These are phyloP conservation scores for Ceriops decandra DNA, from an alignment of 345 rosid species.

Conservation along the genomic window DNA sequence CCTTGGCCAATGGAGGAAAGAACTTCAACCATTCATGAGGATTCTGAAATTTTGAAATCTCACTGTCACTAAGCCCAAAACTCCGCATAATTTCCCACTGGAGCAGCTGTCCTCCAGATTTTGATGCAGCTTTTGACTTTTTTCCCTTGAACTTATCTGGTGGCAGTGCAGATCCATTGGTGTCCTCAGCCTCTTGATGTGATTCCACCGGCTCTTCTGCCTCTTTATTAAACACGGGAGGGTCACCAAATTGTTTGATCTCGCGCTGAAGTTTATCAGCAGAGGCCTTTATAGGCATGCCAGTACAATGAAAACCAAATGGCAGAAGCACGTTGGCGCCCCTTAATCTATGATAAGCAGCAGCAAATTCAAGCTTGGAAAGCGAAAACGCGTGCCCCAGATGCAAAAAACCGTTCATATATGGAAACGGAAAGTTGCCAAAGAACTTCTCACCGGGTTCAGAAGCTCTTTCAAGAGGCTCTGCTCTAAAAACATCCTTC, in stretches of 20 bases:
- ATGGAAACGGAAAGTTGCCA: conserved; percentile 74
- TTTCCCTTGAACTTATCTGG: conserved; percentile 69
- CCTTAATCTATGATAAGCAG: conserved; percentile 79
- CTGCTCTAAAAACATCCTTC: conserved; percentile 59
- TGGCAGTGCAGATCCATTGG: conserved; percentile 26
- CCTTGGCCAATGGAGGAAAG: conserved; percentile 76
- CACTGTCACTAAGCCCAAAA: conserved; percentile 66
- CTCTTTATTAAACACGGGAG: conserved; percentile 55
- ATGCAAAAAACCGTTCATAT: conserved; percentile 80
- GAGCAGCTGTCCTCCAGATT: conserved; percentile 66
- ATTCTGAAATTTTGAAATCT: conserved; percentile 65
- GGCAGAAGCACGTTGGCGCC: conserved; percentile 87
- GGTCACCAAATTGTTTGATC: conserved; percentile 63
- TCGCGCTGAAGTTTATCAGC: conserved; percentile 88
- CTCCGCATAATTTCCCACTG: conserved; percentile 99
- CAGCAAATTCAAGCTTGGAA: conserved; percentile 86
- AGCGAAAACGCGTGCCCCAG: conserved; percentile 78
- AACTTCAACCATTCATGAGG: conserved; percentile 72
- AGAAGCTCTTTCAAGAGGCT: conserved; percentile 45
- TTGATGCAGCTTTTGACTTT: conserved; percentile 85
- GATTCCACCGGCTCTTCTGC: conserved; percentile 31
- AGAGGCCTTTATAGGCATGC: conserved; percentile 96
- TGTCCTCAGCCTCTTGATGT: conserved; percentile 31
- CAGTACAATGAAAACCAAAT: conserved; percentile 90
- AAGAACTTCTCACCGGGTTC: conserved; percentile 64